Percentiles rank a stretch among this genome's conserved stretches.
phyloP scores from a whole-genome alignment of 2,329 filamentous ascomycete genomes.

The Aspergillus chevalieri region DNA sequence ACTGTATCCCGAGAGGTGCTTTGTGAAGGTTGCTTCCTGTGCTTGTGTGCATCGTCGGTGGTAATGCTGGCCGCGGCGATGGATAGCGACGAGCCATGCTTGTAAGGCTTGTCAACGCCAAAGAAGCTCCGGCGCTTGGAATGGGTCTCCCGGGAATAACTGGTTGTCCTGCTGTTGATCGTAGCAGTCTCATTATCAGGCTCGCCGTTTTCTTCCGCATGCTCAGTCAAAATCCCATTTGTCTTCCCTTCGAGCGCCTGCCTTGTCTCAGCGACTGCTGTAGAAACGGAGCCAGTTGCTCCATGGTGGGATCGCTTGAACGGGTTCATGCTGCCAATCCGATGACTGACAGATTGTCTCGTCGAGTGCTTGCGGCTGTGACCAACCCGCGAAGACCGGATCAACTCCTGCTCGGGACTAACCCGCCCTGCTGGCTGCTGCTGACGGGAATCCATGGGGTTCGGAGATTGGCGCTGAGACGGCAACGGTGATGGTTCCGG shows the following conservation, averaged over 20 bases:
- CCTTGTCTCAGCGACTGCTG: slow-evolving; percentile 15
- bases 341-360: slow-evolving; percentile 34
- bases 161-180: slow-evolving; percentile 32
- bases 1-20: slow-evolving; percentile 23
- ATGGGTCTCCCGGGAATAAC: slow-evolving; percentile 27
- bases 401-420: slow-evolving; percentile 33
- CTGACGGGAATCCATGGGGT: slow-evolving; percentile 20
- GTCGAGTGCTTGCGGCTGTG: slow-evolving; percentile 28
- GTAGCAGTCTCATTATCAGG: slow-evolving; percentile 32
- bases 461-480: slow-evolving; percentile 34
- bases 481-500: slow-evolving; percentile 34
- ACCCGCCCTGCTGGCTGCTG: slow-evolving; percentile 19
- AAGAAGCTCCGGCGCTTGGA: slow-evolving; percentile 38
- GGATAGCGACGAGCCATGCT: slow-evolving; percentile 28
- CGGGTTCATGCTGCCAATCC: slow-evolving; percentile 39
- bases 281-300: slow-evolving; percentile 30
- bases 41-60: slow-evolving; percentile 17
- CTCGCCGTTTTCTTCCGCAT: slow-evolving; percentile 13
- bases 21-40: slow-evolving; percentile 20
- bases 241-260: slow-evolving; percentile 14
- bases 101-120: slow-evolving; percentile 28
- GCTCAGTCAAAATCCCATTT: slow-evolving; percentile 4
- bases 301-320: slow-evolving; percentile 37
- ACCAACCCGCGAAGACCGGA: slow-evolving; percentile 24
- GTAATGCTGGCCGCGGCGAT: slow-evolving; percentile 13